Evolutionary conservation across 192 early-diverging fungal species (phyloP).

Genomic region (Geranomyces michiganensis): DNA sequence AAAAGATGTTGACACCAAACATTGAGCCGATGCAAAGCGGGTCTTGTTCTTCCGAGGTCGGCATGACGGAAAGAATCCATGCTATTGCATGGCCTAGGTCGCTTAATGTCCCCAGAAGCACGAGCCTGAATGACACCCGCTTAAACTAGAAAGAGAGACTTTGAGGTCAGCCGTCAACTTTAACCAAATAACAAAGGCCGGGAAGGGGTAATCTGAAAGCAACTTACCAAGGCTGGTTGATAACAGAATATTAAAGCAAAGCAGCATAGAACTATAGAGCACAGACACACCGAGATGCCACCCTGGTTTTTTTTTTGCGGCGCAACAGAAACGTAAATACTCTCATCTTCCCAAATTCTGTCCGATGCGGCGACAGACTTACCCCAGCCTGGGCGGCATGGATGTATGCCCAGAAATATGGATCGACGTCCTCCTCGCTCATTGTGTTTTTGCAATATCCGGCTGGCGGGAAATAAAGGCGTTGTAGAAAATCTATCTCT

Average conservation of each 20-base stretch:
- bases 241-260: conserved; percentile 6
- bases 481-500: too few species aligned
- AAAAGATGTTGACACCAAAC: conserved; percentile 6
- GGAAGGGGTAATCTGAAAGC: neutral
- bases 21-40: conserved; percentile 16
- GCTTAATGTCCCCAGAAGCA: conserved; percentile 2
- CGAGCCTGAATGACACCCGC: conserved; percentile 22
- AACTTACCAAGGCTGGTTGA: conserved; percentile 16
- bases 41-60: neutral
- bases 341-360: neutral
- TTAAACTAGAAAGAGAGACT: neutral
- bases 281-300: neutral
- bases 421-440: too few species aligned
- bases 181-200: too few species aligned
- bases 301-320: too few species aligned
- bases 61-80: conserved; percentile 12
- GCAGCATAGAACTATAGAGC: conserved; percentile 4
- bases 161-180: too few species aligned
- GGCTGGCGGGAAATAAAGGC: too few species aligned
- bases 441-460: too few species aligned
- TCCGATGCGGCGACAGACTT: too few species aligned
- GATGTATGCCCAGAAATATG: too few species aligned
- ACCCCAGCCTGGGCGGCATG: too few species aligned
- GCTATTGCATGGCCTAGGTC: conserved; percentile 12
- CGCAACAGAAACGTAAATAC: too few species aligned